Percentiles rank a stretch among this genome's conserved stretches.
Evolutionary conservation across 805 yeast genomes (phyloP).

Genomic region (Wickerhamomyces hampshirensis): DNA sequence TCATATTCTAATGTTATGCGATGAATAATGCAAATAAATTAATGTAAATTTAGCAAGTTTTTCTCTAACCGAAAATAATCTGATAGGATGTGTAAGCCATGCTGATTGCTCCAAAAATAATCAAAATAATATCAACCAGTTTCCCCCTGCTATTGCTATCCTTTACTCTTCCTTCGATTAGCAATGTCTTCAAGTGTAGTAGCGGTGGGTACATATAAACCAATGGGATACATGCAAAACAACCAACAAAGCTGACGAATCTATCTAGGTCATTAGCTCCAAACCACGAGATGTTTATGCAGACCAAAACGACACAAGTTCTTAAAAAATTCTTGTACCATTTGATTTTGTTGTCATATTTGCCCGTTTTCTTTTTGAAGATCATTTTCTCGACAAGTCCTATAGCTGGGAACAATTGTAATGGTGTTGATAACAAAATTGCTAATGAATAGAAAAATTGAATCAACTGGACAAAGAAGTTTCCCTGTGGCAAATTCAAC

Average conservation of each 20-base stretch:
- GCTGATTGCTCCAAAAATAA: conserved; percentile 52
- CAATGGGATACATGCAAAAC: conserved; percentile 81
- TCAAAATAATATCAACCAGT: conserved; percentile 42
- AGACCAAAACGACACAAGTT: conserved; percentile 44
- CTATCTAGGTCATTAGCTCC: conserved; percentile 69
- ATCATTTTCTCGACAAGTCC: conserved; percentile 63
- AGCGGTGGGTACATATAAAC: conserved; percentile 85
- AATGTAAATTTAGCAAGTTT: too few species aligned
- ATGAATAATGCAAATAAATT: too few species aligned
- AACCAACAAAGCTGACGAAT: conserved; percentile 77
- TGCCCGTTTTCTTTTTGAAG: conserved; percentile 55
- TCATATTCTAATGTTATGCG: too few species aligned
- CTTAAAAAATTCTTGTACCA: conserved; percentile 66
- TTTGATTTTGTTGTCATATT: conserved; percentile 44
- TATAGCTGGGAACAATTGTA: conserved; percentile 76
- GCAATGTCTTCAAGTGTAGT: conserved; percentile 51
- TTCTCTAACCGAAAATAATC: conserved; percentile 30
- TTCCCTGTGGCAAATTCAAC: conserved; percentile 64
- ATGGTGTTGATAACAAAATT: conserved; percentile 72
- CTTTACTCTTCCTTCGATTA: conserved; percentile 2
- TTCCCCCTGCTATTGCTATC: conserved; percentile 32
- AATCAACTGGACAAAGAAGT: conserved; percentile 55
- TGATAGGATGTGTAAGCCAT: conserved; percentile 67
- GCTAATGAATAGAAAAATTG: conserved; percentile 74
- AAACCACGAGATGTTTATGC: conserved; percentile 54